Base-by-base conservation (phyloP, 805 yeast species). In the Yamadazyma tumulicola region DNA sequence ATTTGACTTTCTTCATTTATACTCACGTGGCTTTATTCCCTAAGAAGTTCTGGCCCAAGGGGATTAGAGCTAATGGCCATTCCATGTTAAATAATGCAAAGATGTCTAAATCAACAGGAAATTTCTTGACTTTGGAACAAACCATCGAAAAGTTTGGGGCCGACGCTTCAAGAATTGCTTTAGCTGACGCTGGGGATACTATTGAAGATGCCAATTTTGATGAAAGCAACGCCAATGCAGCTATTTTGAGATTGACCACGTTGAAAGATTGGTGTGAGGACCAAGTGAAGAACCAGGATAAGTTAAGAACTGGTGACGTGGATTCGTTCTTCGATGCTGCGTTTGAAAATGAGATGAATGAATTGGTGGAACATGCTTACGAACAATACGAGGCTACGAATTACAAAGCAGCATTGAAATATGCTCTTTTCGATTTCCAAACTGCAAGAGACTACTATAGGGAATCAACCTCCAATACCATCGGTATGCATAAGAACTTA, bases 141-240 rank as follows among this genome's bases (percentile, higher is more conserved):
- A 75, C 84, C 57, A 81, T 81, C 41, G 73, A 78, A 51, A 93
- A 93, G 65, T 93, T 81, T 49, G 98, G 98, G 61, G 95, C 97
- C 33, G 98, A 93, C 62, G 97, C 97, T 26, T 72, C 96, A 8
- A 84, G 98, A 73, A 85, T 93, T 59, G 97, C 98, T 4, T 70
- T 93, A 46, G 98, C 97, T 29, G 98, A 93, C 69, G 96, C 97
- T 34, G 98, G 98, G 71, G 98, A 93, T 59, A 72, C 93, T 27
- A 79, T 88, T 48, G 98, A 93, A 67, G 98, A 93, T 63, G 98
- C 98, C 34, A 93, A 93, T 71, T 85, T 93, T 55, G 98, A 93
- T 54, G 98, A 93, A 67, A 69, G 87, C 41, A 89, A 81, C 55
- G 98, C 98, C 36, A 93, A 93, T 55, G 96, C 98, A 30, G 97